Base-by-base conservation (phyloP, 768 basidiomycete species). In the Tephrocybe sp. region DNA sequence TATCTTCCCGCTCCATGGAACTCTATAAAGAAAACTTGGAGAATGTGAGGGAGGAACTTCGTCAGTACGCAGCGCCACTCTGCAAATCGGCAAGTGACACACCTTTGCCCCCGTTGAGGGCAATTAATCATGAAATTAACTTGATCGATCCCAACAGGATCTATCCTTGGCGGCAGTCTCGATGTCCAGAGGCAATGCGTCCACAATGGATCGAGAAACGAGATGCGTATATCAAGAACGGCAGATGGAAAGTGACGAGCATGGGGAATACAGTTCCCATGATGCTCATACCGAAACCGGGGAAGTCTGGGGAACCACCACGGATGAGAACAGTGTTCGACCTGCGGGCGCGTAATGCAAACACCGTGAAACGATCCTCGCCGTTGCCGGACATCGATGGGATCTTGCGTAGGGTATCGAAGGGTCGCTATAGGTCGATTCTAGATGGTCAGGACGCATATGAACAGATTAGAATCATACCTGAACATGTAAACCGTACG, bases 371-470 rank as follows among this genome's bases (percentile, higher is more conserved):
- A 45, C 50, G 64, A 21, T 57, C 66, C 0, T 70, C 67, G 0
- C 70, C 69, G 1, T 52, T 72, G 3, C 70, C 70, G 0, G 67
- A 72, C 44, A 63, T 66, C 9, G 69, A 71, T 16, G 56, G 57
- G 3, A 72, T 75, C 1, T 34, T 60, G n/a, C 48, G 55, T 3
- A 61, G 65, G 7, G 67, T 72, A 0, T 67, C 69, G 0, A 18
- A 57, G 1, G 55, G 53, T 0, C 52, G 45, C 16, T 67, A 59
- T 41, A 47, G 67, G 0, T 68, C 70, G 0, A 63, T 65, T 19
- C 62, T 77, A 1, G 70, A 77, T 52, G 45, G 69, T 29, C 61
- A 64, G n/a, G 63, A 71, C 38, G 70, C 70, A 3, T 77, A 72
- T 55, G 69, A 77, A 54, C 74, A 75, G 33, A 63, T 67, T 24